Base-by-base conservation (phyloP, 2,329 filamentous ascomycete genomes). In the Diaporthe sp. region DNA sequence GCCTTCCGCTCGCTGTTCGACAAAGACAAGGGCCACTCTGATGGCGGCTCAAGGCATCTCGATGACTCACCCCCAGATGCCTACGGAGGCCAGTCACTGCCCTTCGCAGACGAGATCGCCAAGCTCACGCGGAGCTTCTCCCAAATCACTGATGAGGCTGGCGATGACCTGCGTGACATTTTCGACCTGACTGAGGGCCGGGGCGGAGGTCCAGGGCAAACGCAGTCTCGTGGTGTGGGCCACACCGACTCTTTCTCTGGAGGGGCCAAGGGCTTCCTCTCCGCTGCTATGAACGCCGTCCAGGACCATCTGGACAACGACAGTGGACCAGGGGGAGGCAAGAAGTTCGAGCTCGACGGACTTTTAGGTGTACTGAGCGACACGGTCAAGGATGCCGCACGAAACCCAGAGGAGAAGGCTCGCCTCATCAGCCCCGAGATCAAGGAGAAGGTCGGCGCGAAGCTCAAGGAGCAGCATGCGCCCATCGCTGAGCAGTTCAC, bases 401-500 rank as follows among this genome's bases (percentile, higher is more conserved):
- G 84, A n/a, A 86, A 86, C 75, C 86, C 86, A 0, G 86, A 87
- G 75, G 86, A 87, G 62, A 87, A 85, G 73, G 86, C 86, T 0
- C 85, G 86, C 6, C 73, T 83, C 62, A 87, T 87, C 73, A 86
- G 82, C 55, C 86, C 86, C 4, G 86, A 87, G 79, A 87, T 87
- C 82, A 87, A 87, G 77, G 85, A 87, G 31, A 81, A 82, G 65
- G 84, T 87, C 59, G 84, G 82, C 46, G 79, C 77, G 8, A 85
- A 84, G 79, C 81, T 87, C 25, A 81, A 82, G 25, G 80, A 84
- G 77, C 85, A 86, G 75, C 86, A 87, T 67, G 83, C 82, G 0
- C 82, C 85, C 8, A 83, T 87, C 72, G 86, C 86, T 1, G 86
- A 87, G 78, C 84, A 87, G 77, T 87, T 87, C 61, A 87, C 86